Percentiles rank a stretch among this genome's conserved stretches.
These are phyloP conservation scores for Vicia villosa DNA, from an alignment of 306 rosid species.

Conservation along the genomic window DNA sequence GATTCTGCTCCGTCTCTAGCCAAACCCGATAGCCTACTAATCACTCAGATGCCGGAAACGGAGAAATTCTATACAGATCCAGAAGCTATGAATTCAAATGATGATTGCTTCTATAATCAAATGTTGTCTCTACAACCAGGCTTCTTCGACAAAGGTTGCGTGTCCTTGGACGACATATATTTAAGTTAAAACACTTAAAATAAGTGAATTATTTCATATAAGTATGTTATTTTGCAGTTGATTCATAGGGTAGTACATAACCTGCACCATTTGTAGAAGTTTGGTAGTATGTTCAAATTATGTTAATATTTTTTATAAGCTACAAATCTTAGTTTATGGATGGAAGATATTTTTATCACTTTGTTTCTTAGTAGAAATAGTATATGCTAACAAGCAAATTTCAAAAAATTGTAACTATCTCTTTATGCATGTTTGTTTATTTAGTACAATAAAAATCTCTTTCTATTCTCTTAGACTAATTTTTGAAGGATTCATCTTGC, in stretches of 20 bases:
- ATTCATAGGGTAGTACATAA: too few species aligned
- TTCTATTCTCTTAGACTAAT: too few species aligned
- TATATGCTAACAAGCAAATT: too few species aligned
- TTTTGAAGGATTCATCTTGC: too few species aligned
- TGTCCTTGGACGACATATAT: conserved; percentile 57
- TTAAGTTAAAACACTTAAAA: conserved; percentile 47
- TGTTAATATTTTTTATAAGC: not conserved
- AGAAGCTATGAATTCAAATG: conserved; percentile 3
- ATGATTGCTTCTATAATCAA: conserved; percentile 43
- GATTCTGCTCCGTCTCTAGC: not conserved
- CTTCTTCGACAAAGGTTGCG: conserved; percentile 39
- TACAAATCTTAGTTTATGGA: not conserved
- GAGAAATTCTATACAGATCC: conserved; percentile 1
- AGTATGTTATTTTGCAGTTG: not conserved
- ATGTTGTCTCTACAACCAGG: conserved; percentile 49
- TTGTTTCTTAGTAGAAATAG: too few species aligned
- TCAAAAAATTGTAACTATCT: too few species aligned
- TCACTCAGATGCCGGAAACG: not conserved
- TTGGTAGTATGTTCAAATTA: not conserved
- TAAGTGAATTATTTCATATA: not conserved
- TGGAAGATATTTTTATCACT: not conserved
- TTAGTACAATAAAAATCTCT: too few species aligned
- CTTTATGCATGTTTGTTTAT: too few species aligned
- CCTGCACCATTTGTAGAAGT: not conserved
- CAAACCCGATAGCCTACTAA: not conserved